Conservation (phyloP, 306 rosid species). For the Cucumis melo region DNA sequence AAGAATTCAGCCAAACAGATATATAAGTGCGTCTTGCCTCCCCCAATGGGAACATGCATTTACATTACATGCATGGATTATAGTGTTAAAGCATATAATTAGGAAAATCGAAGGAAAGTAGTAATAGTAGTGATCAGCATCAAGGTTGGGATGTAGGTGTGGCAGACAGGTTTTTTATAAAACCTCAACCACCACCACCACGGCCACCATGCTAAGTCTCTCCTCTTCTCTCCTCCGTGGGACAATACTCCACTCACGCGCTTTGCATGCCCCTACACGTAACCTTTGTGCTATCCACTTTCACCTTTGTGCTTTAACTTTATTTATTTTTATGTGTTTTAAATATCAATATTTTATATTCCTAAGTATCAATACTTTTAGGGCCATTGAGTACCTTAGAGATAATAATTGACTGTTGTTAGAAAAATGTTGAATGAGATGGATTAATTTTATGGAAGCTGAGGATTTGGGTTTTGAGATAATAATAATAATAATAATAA, state of each 20-base stretch:
- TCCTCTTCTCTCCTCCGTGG: background rate
- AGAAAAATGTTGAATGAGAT: background rate
- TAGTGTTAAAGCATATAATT: too few relatives aligned
- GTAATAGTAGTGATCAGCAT: background rate
- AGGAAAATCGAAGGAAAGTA: background rate
- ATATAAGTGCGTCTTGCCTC: background rate
- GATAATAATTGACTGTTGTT: background rate
- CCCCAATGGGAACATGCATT: too few relatives aligned
- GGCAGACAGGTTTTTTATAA: background rate
- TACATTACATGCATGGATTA: too few relatives aligned
- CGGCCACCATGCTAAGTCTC: background rate
- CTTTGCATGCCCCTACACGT: too few relatives aligned
- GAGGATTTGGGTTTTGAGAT: background rate
- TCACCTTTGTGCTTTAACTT: too few relatives aligned
- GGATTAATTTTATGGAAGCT: background rate
- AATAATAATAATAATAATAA: background rate
- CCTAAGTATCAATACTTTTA: too few relatives aligned
- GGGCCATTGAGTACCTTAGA: too few relatives aligned
- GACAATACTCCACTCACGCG: too few relatives aligned
- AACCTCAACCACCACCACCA: background rate
- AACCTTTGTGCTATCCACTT: too few relatives aligned
- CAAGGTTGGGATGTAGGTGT: background rate
- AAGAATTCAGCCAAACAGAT: background rate
- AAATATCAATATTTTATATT: too few relatives aligned
- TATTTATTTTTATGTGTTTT: too few relatives aligned